These are phyloP conservation scores for Oropetium thomaeum DNA, from an alignment of 176 grass and related monocot genomes.

Conservation along the genomic window DNA sequence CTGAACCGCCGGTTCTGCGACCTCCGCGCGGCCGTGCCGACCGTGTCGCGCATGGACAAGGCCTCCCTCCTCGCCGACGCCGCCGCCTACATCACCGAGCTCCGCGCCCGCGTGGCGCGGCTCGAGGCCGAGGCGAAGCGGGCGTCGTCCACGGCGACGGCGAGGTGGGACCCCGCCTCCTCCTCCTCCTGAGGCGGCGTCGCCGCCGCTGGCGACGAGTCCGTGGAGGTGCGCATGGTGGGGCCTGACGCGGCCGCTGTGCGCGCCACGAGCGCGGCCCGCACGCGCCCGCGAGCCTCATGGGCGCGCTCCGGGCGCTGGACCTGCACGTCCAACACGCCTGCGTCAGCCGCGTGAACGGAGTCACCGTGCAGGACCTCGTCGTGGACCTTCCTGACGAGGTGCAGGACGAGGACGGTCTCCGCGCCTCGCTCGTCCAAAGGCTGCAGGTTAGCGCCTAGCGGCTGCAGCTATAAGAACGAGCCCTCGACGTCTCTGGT, in stretches of 20 bases:
- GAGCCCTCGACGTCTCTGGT: no score
- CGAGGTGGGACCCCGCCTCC: conserved; percentile 24
- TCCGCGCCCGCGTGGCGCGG: conserved; percentile 32
- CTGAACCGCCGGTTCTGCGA: conserved; percentile 76
- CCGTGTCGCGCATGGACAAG: conserved; percentile 90
- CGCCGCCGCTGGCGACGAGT: conserved; percentile 1
- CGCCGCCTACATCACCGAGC: conserved; percentile 67
- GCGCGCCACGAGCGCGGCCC: conserved; percentile 25
- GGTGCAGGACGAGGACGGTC: conserved; percentile 31
- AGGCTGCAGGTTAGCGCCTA: conserved; percentile 16
- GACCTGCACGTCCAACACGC: conserved; percentile 57
- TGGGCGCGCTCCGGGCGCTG: conserved; percentile 49
- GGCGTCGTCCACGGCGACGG: not conserved
- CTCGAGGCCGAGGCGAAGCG: conserved; percentile 47
- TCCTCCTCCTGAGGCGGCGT: no score
- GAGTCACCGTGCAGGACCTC: conserved; percentile 60
- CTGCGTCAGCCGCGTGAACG: conserved; percentile 45
- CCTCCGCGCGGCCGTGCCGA: conserved; percentile 69
- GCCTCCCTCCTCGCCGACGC: conserved; percentile 80
- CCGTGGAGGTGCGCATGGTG: conserved; percentile 35
- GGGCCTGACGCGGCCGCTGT: conserved; percentile 34
- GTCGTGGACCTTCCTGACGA: conserved; percentile 45
- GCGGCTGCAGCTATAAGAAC: not conserved
- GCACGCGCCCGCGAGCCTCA: conserved; percentile 57
- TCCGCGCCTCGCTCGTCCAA: conserved; percentile 46